A percentile compares a stretch with the other conserved stretches of the same genome.
Evolutionary conservation across 2,329 filamentous ascomycete genomes (phyloP).

Genomic region (Fusarium foetens): DNA sequence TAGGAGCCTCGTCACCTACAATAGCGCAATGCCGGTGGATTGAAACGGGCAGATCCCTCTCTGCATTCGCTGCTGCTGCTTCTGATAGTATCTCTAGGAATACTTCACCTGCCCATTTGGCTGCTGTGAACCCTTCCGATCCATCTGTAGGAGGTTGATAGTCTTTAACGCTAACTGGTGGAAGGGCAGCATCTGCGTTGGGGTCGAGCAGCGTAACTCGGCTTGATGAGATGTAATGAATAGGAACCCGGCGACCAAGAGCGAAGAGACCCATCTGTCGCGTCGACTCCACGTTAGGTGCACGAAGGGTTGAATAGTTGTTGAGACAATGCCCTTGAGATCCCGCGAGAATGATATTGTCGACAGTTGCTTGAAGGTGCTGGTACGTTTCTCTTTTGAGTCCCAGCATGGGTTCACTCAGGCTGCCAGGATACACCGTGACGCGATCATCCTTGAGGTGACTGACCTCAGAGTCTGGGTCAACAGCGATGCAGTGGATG

Average conservation of each 20-base stretch:
- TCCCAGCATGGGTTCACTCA: background rate
- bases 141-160: background rate
- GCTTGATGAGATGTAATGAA: background rate
- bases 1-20: background rate
- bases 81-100: background rate
- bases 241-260: background rate
- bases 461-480: background rate
- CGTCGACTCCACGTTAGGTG: background rate
- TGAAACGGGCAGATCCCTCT: background rate
- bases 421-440: background rate
- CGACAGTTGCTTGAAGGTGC: background rate
- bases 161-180: background rate
- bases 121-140: background rate
- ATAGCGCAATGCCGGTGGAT: background rate
- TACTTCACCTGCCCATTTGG: background rate
- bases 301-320: background rate
- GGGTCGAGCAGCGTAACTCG: background rate
- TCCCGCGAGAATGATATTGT: background rate
- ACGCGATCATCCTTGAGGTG: background rate
- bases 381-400: background rate
- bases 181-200: background rate
- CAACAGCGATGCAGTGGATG: background rate
- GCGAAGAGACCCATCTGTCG: background rate
- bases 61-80: fast-evolving
- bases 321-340: background rate